Percentiles rank a stretch among this genome's conserved stretches.
phyloP scores from a whole-genome alignment of 768 basidiomycete species.

The Panaeolus cyanescens region DNA sequence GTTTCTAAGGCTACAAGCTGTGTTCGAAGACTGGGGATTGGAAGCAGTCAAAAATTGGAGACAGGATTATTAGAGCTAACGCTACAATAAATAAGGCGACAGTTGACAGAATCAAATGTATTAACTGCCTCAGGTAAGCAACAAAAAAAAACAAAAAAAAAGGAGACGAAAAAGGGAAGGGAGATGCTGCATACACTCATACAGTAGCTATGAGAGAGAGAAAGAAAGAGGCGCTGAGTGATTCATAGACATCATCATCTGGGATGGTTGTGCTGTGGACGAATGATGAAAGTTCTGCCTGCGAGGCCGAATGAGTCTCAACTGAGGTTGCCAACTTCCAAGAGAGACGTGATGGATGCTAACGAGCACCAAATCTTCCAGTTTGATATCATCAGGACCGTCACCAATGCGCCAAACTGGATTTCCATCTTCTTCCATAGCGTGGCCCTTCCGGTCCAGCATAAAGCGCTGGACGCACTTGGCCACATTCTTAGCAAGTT shows the following conservation, averaged over 20 bases:
- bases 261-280: neutral
- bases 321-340: constrained; percentile 82
- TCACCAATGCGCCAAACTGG: constrained; percentile 62
- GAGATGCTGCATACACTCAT: neutral
- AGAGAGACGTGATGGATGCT: constrained; percentile 83
- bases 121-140: neutral
- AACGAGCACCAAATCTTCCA: constrained; percentile 72
- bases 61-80: neutral
- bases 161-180: no score
- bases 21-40: neutral
- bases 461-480: constrained; percentile 76
- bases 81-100: neutral
- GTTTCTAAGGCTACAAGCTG: neutral
- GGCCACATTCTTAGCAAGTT: constrained; percentile 79
- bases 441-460: constrained; percentile 25
- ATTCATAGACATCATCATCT: neutral
- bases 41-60: neutral
- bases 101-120: neutral
- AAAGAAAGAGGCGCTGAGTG: neutral
- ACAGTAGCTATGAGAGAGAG: neutral
- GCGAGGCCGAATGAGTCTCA: constrained; percentile 53
- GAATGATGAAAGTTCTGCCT: constrained; percentile 1
- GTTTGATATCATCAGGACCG: constrained; percentile 49
- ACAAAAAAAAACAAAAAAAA: neutral
- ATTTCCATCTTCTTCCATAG: constrained; percentile 66